phyloP scores from a whole-genome alignment of 495 filamentous ascomycete species.

The Aspergillus panamensis region DNA sequence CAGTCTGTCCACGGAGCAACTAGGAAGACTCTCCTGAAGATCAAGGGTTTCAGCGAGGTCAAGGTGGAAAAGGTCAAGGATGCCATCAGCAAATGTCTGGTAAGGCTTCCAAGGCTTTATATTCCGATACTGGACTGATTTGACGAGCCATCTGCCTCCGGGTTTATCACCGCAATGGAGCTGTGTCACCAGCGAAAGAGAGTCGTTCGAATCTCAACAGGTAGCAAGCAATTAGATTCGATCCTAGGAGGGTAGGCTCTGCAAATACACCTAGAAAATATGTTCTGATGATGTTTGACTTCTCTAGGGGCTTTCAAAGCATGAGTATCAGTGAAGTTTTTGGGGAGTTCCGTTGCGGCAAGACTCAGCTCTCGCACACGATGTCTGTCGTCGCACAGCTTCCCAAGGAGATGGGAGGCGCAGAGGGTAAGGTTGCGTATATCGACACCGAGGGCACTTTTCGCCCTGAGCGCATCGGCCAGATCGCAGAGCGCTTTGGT shows the following conservation, averaged over 20 bases:
- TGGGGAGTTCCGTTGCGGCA: constrained; percentile 74
- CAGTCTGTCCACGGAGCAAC: constrained; percentile 66
- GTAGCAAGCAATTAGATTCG: constrained; percentile 71
- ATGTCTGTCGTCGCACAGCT: constrained; percentile 66
- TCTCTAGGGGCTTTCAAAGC: constrained; percentile 66
- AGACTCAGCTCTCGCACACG: constrained; percentile 67
- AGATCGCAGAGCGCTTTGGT: constrained; percentile 74
- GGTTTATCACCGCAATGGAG: constrained; percentile 77
- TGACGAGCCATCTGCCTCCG: constrained; percentile 56
- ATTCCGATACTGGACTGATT: not conserved
- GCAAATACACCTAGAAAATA: not conserved
- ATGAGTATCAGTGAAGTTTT: constrained; percentile 76
- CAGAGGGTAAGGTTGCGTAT: constrained; percentile 75
- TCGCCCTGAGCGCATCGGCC: constrained; percentile 64
- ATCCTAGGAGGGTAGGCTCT: constrained; percentile 61
- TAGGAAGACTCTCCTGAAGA: constrained; percentile 62
- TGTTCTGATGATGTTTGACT: not conserved
- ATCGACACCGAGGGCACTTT: constrained; percentile 83
- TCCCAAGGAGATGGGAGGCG: constrained; percentile 62
- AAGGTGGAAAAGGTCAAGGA: constrained; percentile 84
- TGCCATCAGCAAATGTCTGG: constrained; percentile 67
- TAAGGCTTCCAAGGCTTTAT: constrained; percentile 26
- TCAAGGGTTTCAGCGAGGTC: constrained; percentile 76
- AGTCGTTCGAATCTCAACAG: constrained; percentile 67
- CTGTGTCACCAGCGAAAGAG: constrained; percentile 64